Evolutionary conservation across 2,329 filamentous ascomycete species (phyloP).

Genomic region (Colletotrichum camelliae): DNA sequence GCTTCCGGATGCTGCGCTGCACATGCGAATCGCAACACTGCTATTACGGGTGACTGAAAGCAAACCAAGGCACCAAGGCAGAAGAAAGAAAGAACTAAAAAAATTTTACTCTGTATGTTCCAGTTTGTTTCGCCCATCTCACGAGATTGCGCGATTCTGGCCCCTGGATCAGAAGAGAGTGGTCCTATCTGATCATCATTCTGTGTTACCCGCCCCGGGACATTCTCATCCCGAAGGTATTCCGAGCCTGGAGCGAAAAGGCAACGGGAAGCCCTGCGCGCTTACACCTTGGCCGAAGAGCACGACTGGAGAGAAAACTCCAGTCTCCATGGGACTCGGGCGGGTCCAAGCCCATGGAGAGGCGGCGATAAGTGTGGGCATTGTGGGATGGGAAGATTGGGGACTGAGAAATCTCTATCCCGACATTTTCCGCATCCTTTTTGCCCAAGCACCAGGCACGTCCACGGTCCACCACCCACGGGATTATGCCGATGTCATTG

Average conservation of each 20-base stretch:
- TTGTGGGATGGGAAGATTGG: not conserved
- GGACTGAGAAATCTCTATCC: constrained; percentile 5
- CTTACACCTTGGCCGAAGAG: not conserved
- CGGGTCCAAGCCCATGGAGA: not conserved
- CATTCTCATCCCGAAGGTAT: constrained; percentile 17
- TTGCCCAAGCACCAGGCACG: not conserved
- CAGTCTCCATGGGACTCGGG: not conserved
- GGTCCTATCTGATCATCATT: constrained; percentile 7
- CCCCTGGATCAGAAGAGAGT: constrained; percentile 13
- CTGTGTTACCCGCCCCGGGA: not conserved
- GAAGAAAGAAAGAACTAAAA: not conserved
- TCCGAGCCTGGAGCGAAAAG: not conserved
- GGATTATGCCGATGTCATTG: constrained; percentile 4
- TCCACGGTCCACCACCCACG: not conserved
- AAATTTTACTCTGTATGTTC: not conserved
- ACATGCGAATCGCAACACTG: not conserved
- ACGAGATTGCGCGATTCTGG: constrained; percentile 10
- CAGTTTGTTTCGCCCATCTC: not conserved
- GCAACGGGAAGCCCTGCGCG: not conserved
- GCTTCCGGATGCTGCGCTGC: constrained; percentile 3
- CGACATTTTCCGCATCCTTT: constrained; percentile 11
- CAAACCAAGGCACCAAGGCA: not conserved
- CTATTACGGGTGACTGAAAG: not conserved
- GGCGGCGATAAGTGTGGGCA: not conserved
- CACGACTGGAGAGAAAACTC: not conserved